Evolutionary conservation across 768 basidiomycete species (phyloP), one percentile per base, ranked within the genome.

Genomic region (Kwoniella dejecticola): DNA sequence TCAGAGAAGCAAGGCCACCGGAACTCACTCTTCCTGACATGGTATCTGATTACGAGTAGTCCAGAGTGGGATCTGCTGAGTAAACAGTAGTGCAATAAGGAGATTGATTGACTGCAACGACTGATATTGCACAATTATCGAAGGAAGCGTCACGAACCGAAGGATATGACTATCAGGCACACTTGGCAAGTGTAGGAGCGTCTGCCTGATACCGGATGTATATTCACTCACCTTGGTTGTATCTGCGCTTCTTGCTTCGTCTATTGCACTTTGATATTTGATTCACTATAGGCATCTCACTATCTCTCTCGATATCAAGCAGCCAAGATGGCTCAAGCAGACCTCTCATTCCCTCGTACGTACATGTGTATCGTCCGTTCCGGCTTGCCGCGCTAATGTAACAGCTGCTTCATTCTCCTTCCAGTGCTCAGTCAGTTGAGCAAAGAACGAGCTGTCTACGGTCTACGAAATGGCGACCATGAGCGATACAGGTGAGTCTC

Each of bases 361-460:
- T 56, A n/a, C n/a, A n/a, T n/a, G n/a, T 42, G 8, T 19, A 26
- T 50, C 23, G 26, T 11, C 26, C 33, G 26, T 19, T 21, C 13
- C n/a, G 19, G 21, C 17, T 8, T 17, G 23, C 11, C 17, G n/a
- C 50, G 38, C 38, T 40, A 15, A 52, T 17, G 19, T 24, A 52
- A 42, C 56, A 66, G 36, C 59, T 46, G 10, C 13, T 19, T 30
- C 19, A 17, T 42, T 44, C n/a, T n/a, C n/a, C n/a, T n/a, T n/a
- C 49, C 65, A 96, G 92, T 91, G 23, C 83, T 96, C 38, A 87
- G 87, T 72, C 83, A 91, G 53, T 86, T 85, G 38, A 93, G 94
- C 76, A 88, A 91, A 75, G 91, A 96, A 74, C 86, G 95, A 57
- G 91, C 83, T 66, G 87, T 89, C 3, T 95, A 94, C 77, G 95